Evolutionary conservation across 1,284 basidiomycete species (phyloP), one percentile per base, ranked within the genome.

Genomic region (Rhodotorula sp.): DNA sequence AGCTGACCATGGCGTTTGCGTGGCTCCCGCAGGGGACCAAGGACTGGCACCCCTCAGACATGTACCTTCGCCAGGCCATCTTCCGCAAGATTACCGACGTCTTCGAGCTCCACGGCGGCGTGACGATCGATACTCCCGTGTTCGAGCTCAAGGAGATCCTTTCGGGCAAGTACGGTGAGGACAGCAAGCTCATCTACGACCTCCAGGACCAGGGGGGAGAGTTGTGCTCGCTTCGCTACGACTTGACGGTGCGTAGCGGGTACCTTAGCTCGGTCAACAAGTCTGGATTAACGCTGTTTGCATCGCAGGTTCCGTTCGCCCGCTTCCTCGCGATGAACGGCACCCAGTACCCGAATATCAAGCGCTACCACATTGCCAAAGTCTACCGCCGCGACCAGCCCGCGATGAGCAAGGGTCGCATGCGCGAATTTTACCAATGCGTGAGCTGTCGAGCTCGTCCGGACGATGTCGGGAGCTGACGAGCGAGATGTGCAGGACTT

Each of bases 121-220:
- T 89, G 67, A 94, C 92, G 71, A 92, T 99, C 71, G 95, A 99
- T 81, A 99, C 95, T 2, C 95, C 95, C 67, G 94, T 98, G 27
- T 98, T 99, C 78, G 95, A 99, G 83, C 88, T 95, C 72, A 94
- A 94, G 80, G 95, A 99, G 79, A 89, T 99, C 72, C 84, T 98
- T 57, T 87, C 92, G 0, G 95, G 93, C 73, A 99, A 98, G 82
- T 97, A 97, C 77, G 94, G 93, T 67, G 96, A 99, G 82, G 95
- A 99, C 81, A 87, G 89, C 59, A 99, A 99, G 82, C 88, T 99
- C 77, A 99, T 99, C 77, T 99, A 97, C 81, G 95, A 99, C 81
- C 85, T 99, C 63, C 88, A 90, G 84, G 96, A 99, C 81, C 96
- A 99, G 81, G 96, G 95, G n/a, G 95, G 96, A 32, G 96, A 99